Evolutionary conservation across 176 grass and related monocot genomes (phyloP).

Genomic region (Echinochloa phyllopogon): DNA sequence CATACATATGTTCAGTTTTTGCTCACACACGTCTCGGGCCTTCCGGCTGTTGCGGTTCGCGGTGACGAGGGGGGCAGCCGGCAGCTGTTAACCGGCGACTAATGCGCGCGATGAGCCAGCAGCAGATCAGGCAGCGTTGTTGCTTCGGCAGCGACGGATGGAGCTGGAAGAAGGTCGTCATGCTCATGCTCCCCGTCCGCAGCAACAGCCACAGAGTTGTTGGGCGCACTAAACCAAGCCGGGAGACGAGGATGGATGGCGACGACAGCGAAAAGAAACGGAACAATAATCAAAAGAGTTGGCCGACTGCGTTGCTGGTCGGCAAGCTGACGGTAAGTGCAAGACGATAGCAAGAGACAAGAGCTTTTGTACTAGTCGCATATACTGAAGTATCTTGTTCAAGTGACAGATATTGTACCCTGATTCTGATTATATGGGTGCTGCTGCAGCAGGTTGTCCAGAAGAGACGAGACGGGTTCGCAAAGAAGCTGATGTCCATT

Average conservation of each 20-base stretch:
- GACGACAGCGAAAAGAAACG: neutral
- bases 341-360: too few species aligned
- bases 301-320: conserved; percentile 38
- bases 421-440: neutral
- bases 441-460: neutral
- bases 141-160: conserved; percentile 36
- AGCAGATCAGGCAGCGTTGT: conserved; percentile 29
- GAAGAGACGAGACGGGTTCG: neutral
- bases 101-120: conserved; percentile 30
- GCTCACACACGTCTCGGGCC: too few species aligned
- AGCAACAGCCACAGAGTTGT: neutral
- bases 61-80: neutral
- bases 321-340: conserved; percentile 26
- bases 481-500: conserved; percentile 12
- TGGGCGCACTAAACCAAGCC: neutral
- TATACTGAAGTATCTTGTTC: neutral
- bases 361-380: neutral
- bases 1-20: too few species aligned
- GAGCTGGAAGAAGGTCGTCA: conserved; percentile 45
- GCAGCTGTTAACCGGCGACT: neutral
- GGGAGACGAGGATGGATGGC: neutral
- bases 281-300: neutral
- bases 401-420: neutral
- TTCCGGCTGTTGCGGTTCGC: neutral
- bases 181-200: conserved; percentile 28